These are phyloP conservation scores for Chalaropsis thielavioides DNA, from an alignment of 2,329 filamentous ascomycete species.

Conservation along the genomic window DNA sequence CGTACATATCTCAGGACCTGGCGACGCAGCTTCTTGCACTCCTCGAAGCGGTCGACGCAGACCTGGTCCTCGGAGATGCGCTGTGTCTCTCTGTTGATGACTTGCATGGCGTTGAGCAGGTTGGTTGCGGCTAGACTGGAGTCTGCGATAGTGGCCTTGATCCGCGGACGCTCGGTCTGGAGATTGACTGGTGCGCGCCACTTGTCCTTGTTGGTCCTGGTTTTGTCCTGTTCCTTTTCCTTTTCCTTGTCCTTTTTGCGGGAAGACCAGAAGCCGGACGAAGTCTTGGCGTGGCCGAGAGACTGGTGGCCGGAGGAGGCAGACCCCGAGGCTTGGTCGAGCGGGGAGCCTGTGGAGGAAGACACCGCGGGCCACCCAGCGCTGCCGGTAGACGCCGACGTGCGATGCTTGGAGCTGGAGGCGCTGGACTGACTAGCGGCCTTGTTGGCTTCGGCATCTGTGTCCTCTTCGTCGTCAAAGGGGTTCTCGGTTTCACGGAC, in stretches of 20 bases:
- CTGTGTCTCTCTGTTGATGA: slow-evolving; percentile 78
- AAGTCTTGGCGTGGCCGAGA: slow-evolving; percentile 26
- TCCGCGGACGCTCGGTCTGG: slow-evolving; percentile 71
- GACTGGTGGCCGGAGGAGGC: slow-evolving; percentile 14
- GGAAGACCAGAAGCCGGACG: slow-evolving; percentile 28
- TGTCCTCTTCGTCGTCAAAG: slow-evolving; percentile 51
- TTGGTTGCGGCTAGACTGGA: slow-evolving; percentile 85
- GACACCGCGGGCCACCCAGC: slow-evolving; percentile 13
- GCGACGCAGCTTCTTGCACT: slow-evolving; percentile 69
- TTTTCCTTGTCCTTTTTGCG: slow-evolving; percentile 38
- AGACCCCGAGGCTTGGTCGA: slow-evolving; percentile 15
- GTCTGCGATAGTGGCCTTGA: slow-evolving; percentile 79
- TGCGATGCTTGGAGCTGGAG: neutral
- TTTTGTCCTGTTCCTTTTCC: slow-evolving; percentile 34
- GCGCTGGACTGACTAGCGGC: neutral
- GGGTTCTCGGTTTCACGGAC: slow-evolving; percentile 66
- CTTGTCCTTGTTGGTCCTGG: slow-evolving; percentile 35
- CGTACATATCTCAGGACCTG: slow-evolving; percentile 71
- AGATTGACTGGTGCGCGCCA: slow-evolving; percentile 61
- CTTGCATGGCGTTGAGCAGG: slow-evolving; percentile 70
- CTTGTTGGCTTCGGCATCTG: slow-evolving; percentile 27
- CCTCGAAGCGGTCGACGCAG: slow-evolving; percentile 65
- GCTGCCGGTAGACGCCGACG: neutral
- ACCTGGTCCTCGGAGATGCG: slow-evolving; percentile 72
- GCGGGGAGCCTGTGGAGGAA: slow-evolving; percentile 15